Conservation (phyloP, 2,329 filamentous ascomycete species). For the Penicillium hordei region DNA sequence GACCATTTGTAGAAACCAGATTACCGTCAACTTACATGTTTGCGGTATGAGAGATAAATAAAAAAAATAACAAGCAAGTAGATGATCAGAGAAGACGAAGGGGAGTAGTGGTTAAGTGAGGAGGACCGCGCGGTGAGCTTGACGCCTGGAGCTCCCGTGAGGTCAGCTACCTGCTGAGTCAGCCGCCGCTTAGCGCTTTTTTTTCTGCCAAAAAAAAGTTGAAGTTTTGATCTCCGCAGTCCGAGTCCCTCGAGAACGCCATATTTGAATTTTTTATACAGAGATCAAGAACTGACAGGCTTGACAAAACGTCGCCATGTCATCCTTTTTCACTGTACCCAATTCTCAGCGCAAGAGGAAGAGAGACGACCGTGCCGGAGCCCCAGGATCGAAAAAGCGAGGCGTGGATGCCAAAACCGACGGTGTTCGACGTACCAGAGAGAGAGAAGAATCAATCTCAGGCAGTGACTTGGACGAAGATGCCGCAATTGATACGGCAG, state of each 20-base stretch:
- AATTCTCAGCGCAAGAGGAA: constrained; percentile 90
- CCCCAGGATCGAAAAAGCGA: constrained; percentile 48
- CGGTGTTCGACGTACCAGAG: constrained; percentile 45
- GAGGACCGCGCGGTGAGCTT: constrained; percentile 43
- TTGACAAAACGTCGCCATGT: constrained; percentile 57
- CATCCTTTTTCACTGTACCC: constrained; percentile 91
- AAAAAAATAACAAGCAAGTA: constrained; percentile 17
- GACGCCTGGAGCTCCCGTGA: constrained; percentile 40
- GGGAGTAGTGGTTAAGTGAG: constrained; percentile 24
- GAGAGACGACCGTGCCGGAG: constrained; percentile 54
- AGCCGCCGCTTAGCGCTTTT: constrained; percentile 34
- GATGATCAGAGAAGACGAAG: constrained; percentile 24
- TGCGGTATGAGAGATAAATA: constrained; percentile 20
- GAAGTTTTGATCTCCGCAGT: constrained; percentile 21
- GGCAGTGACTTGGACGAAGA: constrained; percentile 71
- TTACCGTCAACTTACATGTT: constrained; percentile 29
- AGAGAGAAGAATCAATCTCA: constrained; percentile 78
- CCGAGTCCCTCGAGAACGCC: constrained; percentile 13
- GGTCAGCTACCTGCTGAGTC: constrained; percentile 38
- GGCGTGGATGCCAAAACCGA: constrained; percentile 40
- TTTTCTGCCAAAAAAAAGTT: constrained; percentile 41
- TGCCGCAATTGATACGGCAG: constrained; percentile 48
- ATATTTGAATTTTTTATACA: constrained; percentile 11
- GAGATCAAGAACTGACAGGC: constrained; percentile 9
- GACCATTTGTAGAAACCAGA: constrained; percentile 1